A percentile compares a stretch with the other conserved stretches of the same genome.
These are phyloP conservation scores for Ustilago xerochloae DNA, from an alignment of 1,284 basidiomycete species.

Conservation along the genomic window DNA sequence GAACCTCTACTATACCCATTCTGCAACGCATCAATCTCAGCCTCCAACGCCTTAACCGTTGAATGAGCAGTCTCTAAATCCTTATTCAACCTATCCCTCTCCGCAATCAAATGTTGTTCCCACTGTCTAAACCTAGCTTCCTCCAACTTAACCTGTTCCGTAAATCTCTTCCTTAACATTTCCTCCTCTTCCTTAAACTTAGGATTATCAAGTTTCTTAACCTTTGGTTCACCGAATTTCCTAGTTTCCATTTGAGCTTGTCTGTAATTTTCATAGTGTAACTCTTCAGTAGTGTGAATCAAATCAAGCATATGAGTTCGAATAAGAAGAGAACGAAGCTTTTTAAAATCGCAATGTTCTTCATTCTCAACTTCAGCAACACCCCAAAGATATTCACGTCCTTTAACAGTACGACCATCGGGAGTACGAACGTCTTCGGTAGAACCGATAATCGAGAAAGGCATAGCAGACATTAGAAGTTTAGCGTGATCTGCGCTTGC, in stretches of 20 bases:
- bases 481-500: constrained; percentile 87
- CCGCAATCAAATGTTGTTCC: constrained; percentile 88
- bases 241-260: constrained; percentile 99
- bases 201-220: constrained; percentile 98
- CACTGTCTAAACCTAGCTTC: constrained; percentile 97
- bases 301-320: constrained; percentile 99
- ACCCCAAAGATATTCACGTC: constrained; percentile 99
- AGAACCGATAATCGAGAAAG: constrained; percentile 97
- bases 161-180: constrained; percentile 93
- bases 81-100: constrained; percentile 67
- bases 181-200: constrained; percentile 99
- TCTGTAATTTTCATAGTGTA: constrained; percentile 97
- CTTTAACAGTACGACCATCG: constrained; percentile 94
- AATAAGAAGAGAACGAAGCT: constrained; percentile 93
- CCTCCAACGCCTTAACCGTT: constrained; percentile 66
- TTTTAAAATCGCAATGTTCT: constrained; percentile 99
- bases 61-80: constrained; percentile 66
- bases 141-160: constrained; percentile 99
- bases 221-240: constrained; percentile 98
- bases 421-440: constrained; percentile 91
- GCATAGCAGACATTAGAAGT: constrained; percentile 83
- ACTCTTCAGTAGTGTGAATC: constrained; percentile 93
- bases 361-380: constrained; percentile 98
- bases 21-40: constrained; percentile 59
- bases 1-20: constrained; percentile 56